Base-by-base conservation (phyloP, 805 yeast genomes). In the Huiozyma sinensis region DNA sequence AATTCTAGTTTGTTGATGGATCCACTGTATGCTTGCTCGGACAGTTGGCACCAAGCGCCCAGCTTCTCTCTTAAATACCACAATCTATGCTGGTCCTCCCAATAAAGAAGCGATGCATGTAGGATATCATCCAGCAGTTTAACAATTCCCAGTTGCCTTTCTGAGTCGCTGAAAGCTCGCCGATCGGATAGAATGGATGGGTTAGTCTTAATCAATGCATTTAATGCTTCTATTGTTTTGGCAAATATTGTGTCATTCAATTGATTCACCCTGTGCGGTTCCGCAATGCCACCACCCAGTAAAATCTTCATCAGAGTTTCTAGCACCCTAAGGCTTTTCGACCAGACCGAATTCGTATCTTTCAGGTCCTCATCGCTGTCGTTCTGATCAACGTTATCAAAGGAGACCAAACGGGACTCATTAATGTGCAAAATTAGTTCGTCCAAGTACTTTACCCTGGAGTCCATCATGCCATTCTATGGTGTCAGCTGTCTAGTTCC, bases 381-480 rank as follows among this genome's bases (percentile, higher is more conserved):
- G 12, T 34, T 34, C 8, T 9, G 9, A n/a, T 34, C 37, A 7
- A 7, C 12, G 11, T 11, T 7, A 13, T 34, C 27, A 9, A 12
- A 13, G 12, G 37, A 34, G 17, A 12, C 17, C 34, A 40, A 28
- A 6, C 43, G 34, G 9, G 45, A 44, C 27, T 51, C 58, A 39
- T 48, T 50, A n/a, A 60, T 53, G 12, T 61, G 62, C 33, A 51
- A 44, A 35, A 54, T 54, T 36, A 60, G 42, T 39, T 60, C 65
- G 41, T 58, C 62, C 28, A 60, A 42, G 44, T 59, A 60, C 41
- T 54, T 55, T 24, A 52, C 50, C 37, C 54, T 60, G 13, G 60
- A 46, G 27, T 57, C 61, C 60, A 56, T 57, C 24, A n/a, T 37
- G 10, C n/a, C 34, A 17, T 17, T 4, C 24, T 17, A 17, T 17